Conservation (phyloP, 2,329 filamentous ascomycete species). For the Chaetomium strumarium region DNA sequence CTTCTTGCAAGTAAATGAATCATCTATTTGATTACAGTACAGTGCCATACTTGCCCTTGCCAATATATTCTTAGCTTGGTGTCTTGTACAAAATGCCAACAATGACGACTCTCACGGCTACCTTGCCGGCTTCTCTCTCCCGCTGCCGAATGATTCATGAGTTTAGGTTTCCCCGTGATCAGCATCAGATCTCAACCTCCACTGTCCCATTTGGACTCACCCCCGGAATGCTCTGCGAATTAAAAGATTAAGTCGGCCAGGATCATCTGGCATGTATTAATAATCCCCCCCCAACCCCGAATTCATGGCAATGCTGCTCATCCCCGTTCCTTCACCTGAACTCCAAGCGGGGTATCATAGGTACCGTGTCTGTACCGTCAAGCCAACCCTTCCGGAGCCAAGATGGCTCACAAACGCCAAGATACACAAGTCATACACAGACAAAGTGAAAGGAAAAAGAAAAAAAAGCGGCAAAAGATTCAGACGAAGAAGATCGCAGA, state of each 20-base stretch:
- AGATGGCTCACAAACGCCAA: not conserved
- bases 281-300: not conserved
- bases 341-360: not conserved
- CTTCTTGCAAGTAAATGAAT: no score
- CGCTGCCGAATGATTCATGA: no score
- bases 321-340: not conserved
- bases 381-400: not conserved
- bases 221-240: not conserved
- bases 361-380: not conserved
- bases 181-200: no score
- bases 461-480: not conserved
- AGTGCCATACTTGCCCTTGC: no score
- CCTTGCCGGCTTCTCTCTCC: no score
- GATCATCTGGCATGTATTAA: not conserved
- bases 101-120: no score
- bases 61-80: no score
- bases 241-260: not conserved
- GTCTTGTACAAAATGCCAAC: no score
- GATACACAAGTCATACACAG: not conserved
- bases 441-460: not conserved
- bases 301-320: not conserved
- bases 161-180: no score
- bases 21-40: no score
- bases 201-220: not conserved
- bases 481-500: constrained; percentile 2